Evolutionary conservation across 108 stramenopile species (phyloP).

Genomic region (Cylindrotheca fusiformis): DNA sequence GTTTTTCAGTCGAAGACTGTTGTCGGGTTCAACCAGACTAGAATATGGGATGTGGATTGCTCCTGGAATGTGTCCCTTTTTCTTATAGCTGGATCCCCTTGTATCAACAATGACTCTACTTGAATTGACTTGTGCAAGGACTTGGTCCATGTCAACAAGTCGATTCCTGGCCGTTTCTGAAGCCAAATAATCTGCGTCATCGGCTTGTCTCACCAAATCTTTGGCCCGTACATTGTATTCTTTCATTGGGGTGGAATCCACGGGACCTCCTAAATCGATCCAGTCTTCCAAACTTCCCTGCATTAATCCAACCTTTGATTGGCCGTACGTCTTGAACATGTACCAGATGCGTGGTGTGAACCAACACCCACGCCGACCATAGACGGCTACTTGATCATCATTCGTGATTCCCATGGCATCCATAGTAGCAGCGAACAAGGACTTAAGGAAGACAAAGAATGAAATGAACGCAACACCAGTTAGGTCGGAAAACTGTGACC

Average conservation of each 20-base stretch:
- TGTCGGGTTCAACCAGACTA: constrained; percentile 29
- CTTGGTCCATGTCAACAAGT: constrained; percentile 39
- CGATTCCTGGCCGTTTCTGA: constrained; percentile 4
- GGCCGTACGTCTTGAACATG: constrained; percentile 44
- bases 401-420: constrained; percentile 40
- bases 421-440: constrained; percentile 46
- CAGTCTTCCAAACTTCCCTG: constrained; percentile 70
- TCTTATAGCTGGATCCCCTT: constrained; percentile 46
- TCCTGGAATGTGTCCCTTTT: constrained; percentile 68
- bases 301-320: constrained; percentile 44
- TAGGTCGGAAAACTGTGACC: neutral
- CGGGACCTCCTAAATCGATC: constrained; percentile 43
- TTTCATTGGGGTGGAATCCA: constrained; percentile 31
- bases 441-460: constrained; percentile 5
- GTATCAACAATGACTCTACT: constrained; percentile 52
- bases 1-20: constrained; percentile 34
- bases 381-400: constrained; percentile 45
- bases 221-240: constrained; percentile 27
- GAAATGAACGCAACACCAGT: neutral
- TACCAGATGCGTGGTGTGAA: constrained; percentile 72
- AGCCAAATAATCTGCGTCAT: constrained; percentile 2
- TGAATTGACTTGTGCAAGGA: constrained; percentile 32
- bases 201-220: constrained; percentile 19
- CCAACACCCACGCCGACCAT: constrained; percentile 44
- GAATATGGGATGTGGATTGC: constrained; percentile 62